A percentile compares a stretch with the other conserved stretches of the same genome.
Conservation (phyloP, 441 rosid genomes). For the Flueggea neowawraea region DNA sequence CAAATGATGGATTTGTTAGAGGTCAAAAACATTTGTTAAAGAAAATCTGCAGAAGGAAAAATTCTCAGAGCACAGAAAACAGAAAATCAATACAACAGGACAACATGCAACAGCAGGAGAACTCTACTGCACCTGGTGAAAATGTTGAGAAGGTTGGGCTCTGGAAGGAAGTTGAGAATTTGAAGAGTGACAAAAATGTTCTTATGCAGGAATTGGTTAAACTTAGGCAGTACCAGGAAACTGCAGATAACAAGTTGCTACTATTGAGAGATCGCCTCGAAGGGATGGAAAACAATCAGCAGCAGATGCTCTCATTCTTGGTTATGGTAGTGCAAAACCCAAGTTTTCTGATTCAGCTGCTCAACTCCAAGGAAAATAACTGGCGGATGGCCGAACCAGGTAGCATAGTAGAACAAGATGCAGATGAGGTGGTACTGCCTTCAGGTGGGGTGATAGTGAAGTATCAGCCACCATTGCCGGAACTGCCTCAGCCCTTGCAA, state of each 20-base stretch:
- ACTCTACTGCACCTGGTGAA: slow-evolving; percentile 22
- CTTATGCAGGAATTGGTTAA: slow-evolving; percentile 68
- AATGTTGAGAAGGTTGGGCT: slow-evolving; percentile 32
- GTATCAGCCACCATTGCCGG: slow-evolving; percentile 54
- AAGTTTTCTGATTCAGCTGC: slow-evolving; percentile 66
- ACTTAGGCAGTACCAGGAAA: slow-evolving; percentile 74
- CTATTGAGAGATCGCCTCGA: slow-evolving; percentile 63
- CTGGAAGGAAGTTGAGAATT: slow-evolving; percentile 72
- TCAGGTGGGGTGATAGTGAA: slow-evolving; percentile 51
- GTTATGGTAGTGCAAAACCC: slow-evolving; percentile 92
- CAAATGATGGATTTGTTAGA: slow-evolving; percentile 76
- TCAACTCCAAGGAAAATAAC: slow-evolving; percentile 63
- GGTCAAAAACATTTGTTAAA: slow-evolving; percentile 68
- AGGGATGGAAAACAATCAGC: slow-evolving; percentile 91
- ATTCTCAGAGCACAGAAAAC: slow-evolving; percentile 48
- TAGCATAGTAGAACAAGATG: slow-evolving; percentile 47
- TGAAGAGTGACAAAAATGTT: slow-evolving; percentile 64
- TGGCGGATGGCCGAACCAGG: slow-evolving; percentile 67
- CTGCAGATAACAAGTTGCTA: slow-evolving; percentile 54
- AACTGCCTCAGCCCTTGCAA: slow-evolving; percentile 30
- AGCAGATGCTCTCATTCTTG: slow-evolving; percentile 91
- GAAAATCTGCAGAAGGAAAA: slow-evolving; percentile 65
- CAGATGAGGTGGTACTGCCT: slow-evolving; percentile 39
- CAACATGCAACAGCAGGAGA: slow-evolving; percentile 12
- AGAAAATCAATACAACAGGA: slow-evolving; percentile 24